Evolutionary conservation across 208 protist species (phyloP).

Genomic region (Sergeia podlipaevii): DNA sequence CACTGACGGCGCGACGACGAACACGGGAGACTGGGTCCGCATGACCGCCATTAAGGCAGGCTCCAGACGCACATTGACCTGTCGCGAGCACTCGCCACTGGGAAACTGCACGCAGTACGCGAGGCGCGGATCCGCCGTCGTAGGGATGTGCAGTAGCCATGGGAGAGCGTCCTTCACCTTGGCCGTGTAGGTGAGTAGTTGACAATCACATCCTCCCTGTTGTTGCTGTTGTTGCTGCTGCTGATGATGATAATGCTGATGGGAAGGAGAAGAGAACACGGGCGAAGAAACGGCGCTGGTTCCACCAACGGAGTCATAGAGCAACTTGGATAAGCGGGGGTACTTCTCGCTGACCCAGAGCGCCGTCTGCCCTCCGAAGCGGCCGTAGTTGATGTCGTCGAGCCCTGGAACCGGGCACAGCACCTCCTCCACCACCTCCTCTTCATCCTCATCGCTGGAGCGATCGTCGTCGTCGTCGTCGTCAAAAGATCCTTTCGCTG

Average conservation of each 20-base stretch:
- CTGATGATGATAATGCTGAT: neutral
- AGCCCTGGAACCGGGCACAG: conserved; percentile 74
- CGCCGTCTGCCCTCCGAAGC: conserved; percentile 61
- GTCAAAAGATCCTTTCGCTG: neutral
- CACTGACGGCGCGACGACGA: conserved; percentile 65
- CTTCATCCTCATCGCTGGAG: conserved; percentile 22
- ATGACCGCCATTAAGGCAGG: conserved; percentile 84
- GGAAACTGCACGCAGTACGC: conserved; percentile 81
- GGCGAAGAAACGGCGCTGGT: no score
- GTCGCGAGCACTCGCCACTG: conserved; percentile 80
- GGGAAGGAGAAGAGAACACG: neutral
- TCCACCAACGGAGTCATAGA: conserved; percentile 25
- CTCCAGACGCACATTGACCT: conserved; percentile 86
- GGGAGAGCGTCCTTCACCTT: conserved; percentile 31
- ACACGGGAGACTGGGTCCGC: conserved; percentile 69
- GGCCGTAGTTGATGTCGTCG: conserved; percentile 85
- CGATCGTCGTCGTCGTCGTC: neutral
- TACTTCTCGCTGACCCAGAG: conserved; percentile 61
- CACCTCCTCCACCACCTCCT: conserved; percentile 59
- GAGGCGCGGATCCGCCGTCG: conserved; percentile 41
- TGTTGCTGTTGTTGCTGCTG: conserved; percentile 3
- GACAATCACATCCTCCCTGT: no score
- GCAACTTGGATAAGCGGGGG: conserved; percentile 48
- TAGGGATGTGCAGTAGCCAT: conserved; percentile 40
- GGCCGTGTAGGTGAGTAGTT: no score